Base-by-base conservation (phyloP, 202 grass and related monocot species). In the Setaria italica region DNA sequence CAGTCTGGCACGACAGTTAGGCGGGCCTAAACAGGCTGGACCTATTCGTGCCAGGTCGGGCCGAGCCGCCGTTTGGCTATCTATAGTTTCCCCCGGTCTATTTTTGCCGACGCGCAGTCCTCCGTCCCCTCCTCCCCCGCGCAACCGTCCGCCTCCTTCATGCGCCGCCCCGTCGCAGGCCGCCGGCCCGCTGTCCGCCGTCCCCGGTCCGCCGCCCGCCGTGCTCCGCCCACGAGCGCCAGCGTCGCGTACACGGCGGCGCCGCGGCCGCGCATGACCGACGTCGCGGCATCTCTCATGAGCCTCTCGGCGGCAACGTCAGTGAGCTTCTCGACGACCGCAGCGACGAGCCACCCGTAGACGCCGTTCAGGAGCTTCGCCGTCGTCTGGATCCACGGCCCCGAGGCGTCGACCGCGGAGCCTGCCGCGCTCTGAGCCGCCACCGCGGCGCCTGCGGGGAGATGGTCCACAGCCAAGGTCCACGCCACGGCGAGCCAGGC, bases 241-340 rank as follows among this genome's bases (percentile, higher is more conserved):
- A 76, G 62, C 20, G 73, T 9, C 16, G 10, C 53, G 54, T 62
- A 76, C 70, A 8, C 70, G 12, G 49, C 50, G 60, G 10, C 19
- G 70, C 69, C 77, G 62, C 57, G 13, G 9, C 56, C 76, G 2
- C 0, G 13, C 30, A 5, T 3, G 75, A 53, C 48, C 65, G 42
- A 79, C 58, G 47, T 47, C 33, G 11, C 11, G 7, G 64, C 79
- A 49, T 69, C 79, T 35, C 50, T 48, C 2, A 74, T 5, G 19
- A 87, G 48, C 71, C 17, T 80, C 47, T 74, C 17, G 68, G 80
- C 80, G 51, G 80, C 77, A 6, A 19, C 76, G 76, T 62, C 76
- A 4, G 66, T 65, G 2, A 79, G 75, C 33, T 43, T 86, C 76
- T 49, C 54, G 32, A 53, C 45, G 4, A 33, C 80, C 17, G 50